Conservation (phyloP, 2,329 filamentous ascomycete genomes). For the Trichoderma pleuroti region DNA sequence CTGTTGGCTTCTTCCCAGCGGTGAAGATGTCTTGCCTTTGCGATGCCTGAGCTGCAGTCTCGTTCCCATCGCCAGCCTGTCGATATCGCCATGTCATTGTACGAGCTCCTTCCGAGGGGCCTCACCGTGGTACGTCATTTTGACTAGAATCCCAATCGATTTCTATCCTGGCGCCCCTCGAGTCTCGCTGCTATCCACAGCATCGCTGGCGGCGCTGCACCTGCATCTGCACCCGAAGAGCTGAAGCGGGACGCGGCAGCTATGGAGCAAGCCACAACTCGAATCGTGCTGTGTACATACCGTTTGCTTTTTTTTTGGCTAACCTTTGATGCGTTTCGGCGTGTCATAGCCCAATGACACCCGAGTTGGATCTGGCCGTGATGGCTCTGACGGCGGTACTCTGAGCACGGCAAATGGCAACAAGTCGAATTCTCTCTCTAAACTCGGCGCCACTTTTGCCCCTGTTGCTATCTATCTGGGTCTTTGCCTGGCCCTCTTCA, state of each 20-base stretch:
- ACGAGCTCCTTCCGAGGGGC: conserved; percentile 16
- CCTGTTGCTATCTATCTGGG: conserved; percentile 50
- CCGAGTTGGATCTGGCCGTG: conserved; percentile 34
- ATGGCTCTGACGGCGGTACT: conserved; percentile 33
- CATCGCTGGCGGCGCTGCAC: neutral
- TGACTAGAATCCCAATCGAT: neutral
- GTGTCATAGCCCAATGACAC: conserved; percentile 27
- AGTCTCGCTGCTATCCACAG: neutral
- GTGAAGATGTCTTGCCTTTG: conserved; percentile 17
- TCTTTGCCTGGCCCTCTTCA: conserved; percentile 50
- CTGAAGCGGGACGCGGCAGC: conserved; percentile 15
- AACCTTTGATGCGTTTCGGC: neutral
- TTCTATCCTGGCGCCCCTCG: neutral
- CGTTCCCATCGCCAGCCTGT: conserved; percentile 1
- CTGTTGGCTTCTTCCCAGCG: neutral
- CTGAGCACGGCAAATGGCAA: conserved; percentile 32
- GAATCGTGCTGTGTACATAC: conserved; percentile 2
- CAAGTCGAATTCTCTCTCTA: conserved; percentile 36
- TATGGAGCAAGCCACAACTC: conserved; percentile 5
- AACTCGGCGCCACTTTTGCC: conserved; percentile 49
- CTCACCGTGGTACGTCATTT: conserved; percentile 7
- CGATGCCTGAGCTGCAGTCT: conserved; percentile 13
- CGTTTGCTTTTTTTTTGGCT: neutral
- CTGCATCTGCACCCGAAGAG: neutral
- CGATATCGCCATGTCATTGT: conserved; percentile 13